phyloP scores from a whole-genome alignment of 805 yeast genomes.

The Wickerhamomyces tratensis region DNA sequence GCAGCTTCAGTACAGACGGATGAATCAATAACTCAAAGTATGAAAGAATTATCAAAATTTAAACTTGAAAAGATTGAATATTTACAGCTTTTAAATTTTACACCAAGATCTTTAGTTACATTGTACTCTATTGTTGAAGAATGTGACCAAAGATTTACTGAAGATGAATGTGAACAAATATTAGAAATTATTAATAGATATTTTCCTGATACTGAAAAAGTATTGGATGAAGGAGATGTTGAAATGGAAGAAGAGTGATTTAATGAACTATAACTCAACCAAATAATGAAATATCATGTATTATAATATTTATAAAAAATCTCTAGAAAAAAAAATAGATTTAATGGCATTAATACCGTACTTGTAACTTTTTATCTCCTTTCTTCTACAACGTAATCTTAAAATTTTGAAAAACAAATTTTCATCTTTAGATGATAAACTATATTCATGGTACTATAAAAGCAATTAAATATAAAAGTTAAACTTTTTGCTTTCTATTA shows the following conservation, averaged over 20 bases:
- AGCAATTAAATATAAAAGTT: too few relatives aligned
- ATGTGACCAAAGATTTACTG: constrained; percentile 78
- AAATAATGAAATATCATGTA: too few relatives aligned
- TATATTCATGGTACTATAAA: too few relatives aligned
- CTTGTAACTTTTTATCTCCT: too few relatives aligned
- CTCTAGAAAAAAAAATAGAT: too few relatives aligned
- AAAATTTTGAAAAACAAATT: too few relatives aligned
- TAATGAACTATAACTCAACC: not conserved
- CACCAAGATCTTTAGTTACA: constrained; percentile 74
- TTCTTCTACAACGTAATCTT: too few relatives aligned
- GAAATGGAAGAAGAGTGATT: not conserved
- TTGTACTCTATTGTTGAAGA: constrained; percentile 81
- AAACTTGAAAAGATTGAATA: constrained; percentile 74
- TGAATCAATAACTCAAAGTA: constrained; percentile 18
- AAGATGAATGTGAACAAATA: constrained; percentile 51
- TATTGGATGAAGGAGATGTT: not conserved
- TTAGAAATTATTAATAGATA: constrained; percentile 43
- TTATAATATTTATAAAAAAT: too few relatives aligned
- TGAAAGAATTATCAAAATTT: constrained; percentile 25
- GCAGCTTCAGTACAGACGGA: constrained; percentile 15
- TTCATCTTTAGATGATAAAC: too few relatives aligned
- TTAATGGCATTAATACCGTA: too few relatives aligned
- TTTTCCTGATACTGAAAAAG: constrained; percentile 28
- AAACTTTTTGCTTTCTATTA: too few relatives aligned
- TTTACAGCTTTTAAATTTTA: constrained; percentile 70